phyloP scores from a whole-genome alignment of 805 yeast genomes.

The Jamesozyma spencerorum region DNA sequence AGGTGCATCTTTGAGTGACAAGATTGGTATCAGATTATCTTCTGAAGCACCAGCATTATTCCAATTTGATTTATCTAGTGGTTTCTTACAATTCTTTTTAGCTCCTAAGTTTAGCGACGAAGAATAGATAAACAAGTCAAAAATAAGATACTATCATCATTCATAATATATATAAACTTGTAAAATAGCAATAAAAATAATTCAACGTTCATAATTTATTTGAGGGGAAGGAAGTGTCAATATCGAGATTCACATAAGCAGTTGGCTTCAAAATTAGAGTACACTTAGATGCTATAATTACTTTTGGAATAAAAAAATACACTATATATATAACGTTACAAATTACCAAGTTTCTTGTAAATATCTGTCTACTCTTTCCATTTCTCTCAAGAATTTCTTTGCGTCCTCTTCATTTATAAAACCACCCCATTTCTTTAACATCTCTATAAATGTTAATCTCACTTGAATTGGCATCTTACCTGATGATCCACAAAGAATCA shows the following conservation, averaged over 20 bases:
- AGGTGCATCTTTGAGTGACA: conserved; percentile 69
- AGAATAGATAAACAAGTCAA: conserved; percentile 34
- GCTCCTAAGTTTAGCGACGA: conserved; percentile 98
- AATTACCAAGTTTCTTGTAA: conserved; percentile 89
- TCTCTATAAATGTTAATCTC: conserved; percentile 63
- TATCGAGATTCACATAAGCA: no score
- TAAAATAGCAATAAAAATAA: neutral
- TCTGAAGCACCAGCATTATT: conserved; percentile 90
- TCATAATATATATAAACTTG: neutral
- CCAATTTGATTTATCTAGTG: conserved; percentile 78
- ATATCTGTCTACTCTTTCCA: conserved; percentile 62
- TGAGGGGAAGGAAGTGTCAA: no score
- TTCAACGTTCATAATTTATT: no score
- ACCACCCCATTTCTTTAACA: conserved; percentile 40
- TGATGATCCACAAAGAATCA: conserved; percentile 86
- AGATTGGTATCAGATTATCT: conserved; percentile 77
- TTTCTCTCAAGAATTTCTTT: conserved; percentile 38
- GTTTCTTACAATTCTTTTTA: conserved; percentile 87
- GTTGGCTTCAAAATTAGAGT: no score
- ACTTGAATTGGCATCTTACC: conserved; percentile 92
- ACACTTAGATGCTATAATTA: no score
- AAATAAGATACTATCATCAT: neutral
- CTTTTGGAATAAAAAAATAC: no score
- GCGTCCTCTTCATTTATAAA: conserved; percentile 37
- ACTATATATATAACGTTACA: no score